Evolutionary conservation across 352 stramenopile genomes (phyloP), one percentile per base, ranked within the genome.

Genomic region (Phytophthora tubulina): DNA sequence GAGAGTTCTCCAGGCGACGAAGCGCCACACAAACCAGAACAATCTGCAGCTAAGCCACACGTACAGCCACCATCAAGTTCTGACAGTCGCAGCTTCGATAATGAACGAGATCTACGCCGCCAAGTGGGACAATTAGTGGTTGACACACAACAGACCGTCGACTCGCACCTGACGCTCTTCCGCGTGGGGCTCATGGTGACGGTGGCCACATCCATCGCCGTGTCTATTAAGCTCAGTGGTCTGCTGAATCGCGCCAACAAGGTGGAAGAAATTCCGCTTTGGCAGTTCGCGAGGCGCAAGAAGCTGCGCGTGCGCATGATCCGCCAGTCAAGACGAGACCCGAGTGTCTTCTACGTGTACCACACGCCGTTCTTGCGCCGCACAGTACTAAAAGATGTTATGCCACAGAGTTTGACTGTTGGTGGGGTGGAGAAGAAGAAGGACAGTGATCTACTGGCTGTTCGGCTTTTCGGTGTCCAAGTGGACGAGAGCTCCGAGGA

Each of bases 301-400:
- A 92, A 85, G 52, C 72, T 96, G n/a, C 80, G 79, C 14, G 89
- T 90, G 62, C 84, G 87, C 4, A 81, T 94, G 59, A 76, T 94
- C 15, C 78, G 77, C n/a, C 86, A 94, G 64, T 88, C 80, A 21
- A 63, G 70, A n/a, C 48, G 72, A 3, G 84, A 96, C 41, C 82
- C 89, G 44, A 94, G 78, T 63, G 54, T 94, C 7, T 91, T 96
- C 33, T 94, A 92, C 63, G 87, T 96, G 44, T 94, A 94, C 64
- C 89, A 96, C 66, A 92, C 85, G 51, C 89, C 89, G 33, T 86
- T 93, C 33, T 33, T 86, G 27, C 82, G 88, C 2, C 85, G 88
- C 11, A 72, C 77, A 27, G 14, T 93, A 33, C 59, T 94, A 44
- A 76, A 82, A 45, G 88, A 96, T 63, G 81, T 77, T 11, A 46